phyloP scores from a whole-genome alignment of 805 yeast genomes.

The Ogataea henricii region DNA sequence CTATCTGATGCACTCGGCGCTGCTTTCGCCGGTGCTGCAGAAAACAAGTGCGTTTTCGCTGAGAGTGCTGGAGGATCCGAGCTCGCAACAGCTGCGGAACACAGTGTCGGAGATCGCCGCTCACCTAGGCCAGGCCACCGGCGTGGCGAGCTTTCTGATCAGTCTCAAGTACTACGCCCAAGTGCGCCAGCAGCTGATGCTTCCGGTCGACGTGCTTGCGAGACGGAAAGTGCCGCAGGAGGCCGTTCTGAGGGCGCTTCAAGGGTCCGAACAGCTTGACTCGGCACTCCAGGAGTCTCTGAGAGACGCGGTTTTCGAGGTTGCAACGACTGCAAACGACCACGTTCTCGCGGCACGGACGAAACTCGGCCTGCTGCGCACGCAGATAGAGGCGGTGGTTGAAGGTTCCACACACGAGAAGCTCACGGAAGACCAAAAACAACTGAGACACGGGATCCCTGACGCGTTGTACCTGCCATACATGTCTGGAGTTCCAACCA shows the following conservation, averaged over 20 bases:
- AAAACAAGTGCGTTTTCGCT: constrained; percentile 49
- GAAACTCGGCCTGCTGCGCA: constrained; percentile 45
- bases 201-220: constrained; percentile 66
- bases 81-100: constrained; percentile 27
- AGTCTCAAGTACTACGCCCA: constrained; percentile 60
- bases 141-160: constrained; percentile 64
- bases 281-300: constrained; percentile 35
- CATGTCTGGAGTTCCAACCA: constrained; percentile 66
- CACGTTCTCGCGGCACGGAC: constrained; percentile 69
- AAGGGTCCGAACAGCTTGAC: constrained; percentile 41
- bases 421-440: constrained; percentile 20
- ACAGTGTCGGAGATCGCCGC: constrained; percentile 64
- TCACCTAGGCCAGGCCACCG: constrained; percentile 81
- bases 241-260: constrained; percentile 48
- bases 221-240: constrained; percentile 63
- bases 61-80: constrained; percentile 47
- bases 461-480: constrained; percentile 69
- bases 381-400: constrained; percentile 38
- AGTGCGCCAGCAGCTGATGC: constrained; percentile 49
- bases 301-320: constrained; percentile 63
- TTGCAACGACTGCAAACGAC: constrained; percentile 77
- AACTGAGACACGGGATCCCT: constrained; percentile 52
- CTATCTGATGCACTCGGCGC: constrained; percentile 61
- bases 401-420: constrained; percentile 17
- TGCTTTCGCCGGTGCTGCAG: constrained; percentile 57